Evolutionary conservation across 2,329 filamentous ascomycete species (phyloP), one percentile per base, ranked within the genome.

Genomic region (Xylaria sp.): DNA sequence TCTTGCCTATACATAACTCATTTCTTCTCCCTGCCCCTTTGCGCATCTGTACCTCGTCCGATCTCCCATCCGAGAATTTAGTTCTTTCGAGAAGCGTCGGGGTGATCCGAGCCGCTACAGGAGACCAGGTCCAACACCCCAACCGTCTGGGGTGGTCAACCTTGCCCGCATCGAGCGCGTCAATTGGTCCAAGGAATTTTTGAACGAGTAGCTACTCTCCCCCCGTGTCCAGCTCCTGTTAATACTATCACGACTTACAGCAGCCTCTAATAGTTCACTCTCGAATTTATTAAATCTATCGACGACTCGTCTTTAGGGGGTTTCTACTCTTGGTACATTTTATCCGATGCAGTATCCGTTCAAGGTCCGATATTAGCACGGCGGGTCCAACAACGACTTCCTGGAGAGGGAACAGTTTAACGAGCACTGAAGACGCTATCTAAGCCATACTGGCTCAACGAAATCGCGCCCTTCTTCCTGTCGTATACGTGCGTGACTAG

Each of bases 151-250:
- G 68, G 64, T 72, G 66, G 58, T 56, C 62, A 65, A 66, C 67
- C 68, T 63, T 72, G 59, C 67, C 59, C 69, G 68, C 72, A 71
- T 71, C 64, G 36, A 74, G 71, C 43, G 56, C 61, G 60, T 70
- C 59, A 59, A 76, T 76, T 75, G 75, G 72, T 59, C 66, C 49
- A 67, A 41, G 58, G 62, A 69, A 59, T 68, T 73, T 66, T 69
- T 65, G 66, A 70, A 74, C 62, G 70, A 61, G 64, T 71, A 72
- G 66, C 70, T 69, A 66, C 68, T 63, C 55, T 68, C 68, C 60
- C 65, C 48, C 48, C 36, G 49, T 48, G 25, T 58, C 62, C 33
- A 64, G 64, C 33, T 36, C 31, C 36, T 28, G 43, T 67, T 51
- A 31, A 62, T 25, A 62, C 56, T 54, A 60, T 64, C 58, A 33